Percentiles rank a stretch among this genome's conserved stretches.
phyloP scores from a whole-genome alignment of 306 rosid genomes.

The Dryas drummondii region DNA sequence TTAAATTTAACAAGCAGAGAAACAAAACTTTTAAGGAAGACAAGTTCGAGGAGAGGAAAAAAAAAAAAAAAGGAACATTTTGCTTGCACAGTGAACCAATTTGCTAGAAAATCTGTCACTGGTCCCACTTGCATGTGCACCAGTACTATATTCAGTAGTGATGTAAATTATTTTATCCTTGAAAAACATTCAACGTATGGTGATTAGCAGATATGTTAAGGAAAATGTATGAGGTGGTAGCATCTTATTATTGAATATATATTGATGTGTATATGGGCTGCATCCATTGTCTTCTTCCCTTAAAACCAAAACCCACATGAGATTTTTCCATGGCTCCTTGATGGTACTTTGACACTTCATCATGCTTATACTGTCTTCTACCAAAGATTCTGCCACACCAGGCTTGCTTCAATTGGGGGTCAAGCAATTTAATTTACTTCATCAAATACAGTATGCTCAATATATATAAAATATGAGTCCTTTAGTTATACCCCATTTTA shows the following conservation, averaged over 20 bases:
- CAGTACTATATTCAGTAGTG: neutral
- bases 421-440: neutral
- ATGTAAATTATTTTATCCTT: neutral
- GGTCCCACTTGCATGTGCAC: slow-evolving; percentile 8
- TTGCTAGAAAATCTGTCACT: neutral
- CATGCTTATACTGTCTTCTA: slow-evolving; percentile 2
- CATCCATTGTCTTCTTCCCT: slow-evolving; percentile 38
- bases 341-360: slow-evolving; percentile 20
- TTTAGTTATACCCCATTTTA: too few relatives aligned
- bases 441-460: neutral
- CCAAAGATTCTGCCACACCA: slow-evolving; percentile 31
- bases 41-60: neutral
- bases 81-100: neutral
- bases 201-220: neutral
- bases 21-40: neutral
- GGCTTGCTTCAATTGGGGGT: slow-evolving; percentile 26
- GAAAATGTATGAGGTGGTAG: neutral
- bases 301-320: slow-evolving; percentile 43
- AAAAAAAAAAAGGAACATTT: neutral
- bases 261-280: slow-evolving; percentile 24
- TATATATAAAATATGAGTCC: neutral
- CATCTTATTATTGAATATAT: neutral
- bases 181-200: neutral
- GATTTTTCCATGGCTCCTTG: slow-evolving; percentile 21
- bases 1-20: neutral